A percentile compares a stretch with the other conserved stretches of the same genome.
phyloP scores from a whole-genome alignment of 2,329 filamentous ascomycete species.

The Botrytis hyacinthi region DNA sequence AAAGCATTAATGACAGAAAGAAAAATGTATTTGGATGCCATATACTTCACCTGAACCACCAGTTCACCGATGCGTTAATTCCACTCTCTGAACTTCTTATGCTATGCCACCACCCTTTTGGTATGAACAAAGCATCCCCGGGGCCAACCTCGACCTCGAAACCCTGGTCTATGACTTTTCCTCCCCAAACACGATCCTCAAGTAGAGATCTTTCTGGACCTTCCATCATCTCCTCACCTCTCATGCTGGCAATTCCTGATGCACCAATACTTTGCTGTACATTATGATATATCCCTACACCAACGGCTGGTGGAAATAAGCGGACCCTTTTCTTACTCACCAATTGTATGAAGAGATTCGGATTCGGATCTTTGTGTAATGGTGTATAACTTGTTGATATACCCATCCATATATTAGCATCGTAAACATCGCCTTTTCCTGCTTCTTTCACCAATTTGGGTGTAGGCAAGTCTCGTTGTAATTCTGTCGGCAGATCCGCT shows the following conservation, averaged over 20 bases:
- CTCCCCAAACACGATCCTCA: slow-evolving; percentile 68
- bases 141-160: slow-evolving; percentile 51
- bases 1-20: background rate
- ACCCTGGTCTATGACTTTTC: slow-evolving; percentile 23
- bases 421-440: slow-evolving; percentile 82
- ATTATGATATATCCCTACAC: slow-evolving; percentile 60
- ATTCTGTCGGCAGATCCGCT: slow-evolving; percentile 58
- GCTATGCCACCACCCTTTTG: slow-evolving; percentile 84
- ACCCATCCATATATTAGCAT: slow-evolving; percentile 84
- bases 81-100: slow-evolving; percentile 60
- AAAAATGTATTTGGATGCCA: background rate
- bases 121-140: slow-evolving; percentile 76
- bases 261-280: slow-evolving; percentile 43
- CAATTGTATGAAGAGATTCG: slow-evolving; percentile 86
- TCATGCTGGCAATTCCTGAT: slow-evolving; percentile 48
- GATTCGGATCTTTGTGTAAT: slow-evolving; percentile 88
- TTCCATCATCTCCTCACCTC: slow-evolving; percentile 89
- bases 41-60: slow-evolving; percentile 44
- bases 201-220: slow-evolving; percentile 67
- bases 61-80: slow-evolving; percentile 52
- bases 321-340: slow-evolving; percentile 69
- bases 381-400: slow-evolving; percentile 85
- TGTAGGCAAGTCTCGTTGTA: slow-evolving; percentile 65
- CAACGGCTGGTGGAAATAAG: slow-evolving; percentile 64
- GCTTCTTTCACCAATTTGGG: slow-evolving; percentile 61